A percentile compares a stretch with the other conserved stretches of the same genome.
These are phyloP conservation scores for Auricularia sp. DNA, from an alignment of 768 basidiomycete genomes.

Conservation along the genomic window DNA sequence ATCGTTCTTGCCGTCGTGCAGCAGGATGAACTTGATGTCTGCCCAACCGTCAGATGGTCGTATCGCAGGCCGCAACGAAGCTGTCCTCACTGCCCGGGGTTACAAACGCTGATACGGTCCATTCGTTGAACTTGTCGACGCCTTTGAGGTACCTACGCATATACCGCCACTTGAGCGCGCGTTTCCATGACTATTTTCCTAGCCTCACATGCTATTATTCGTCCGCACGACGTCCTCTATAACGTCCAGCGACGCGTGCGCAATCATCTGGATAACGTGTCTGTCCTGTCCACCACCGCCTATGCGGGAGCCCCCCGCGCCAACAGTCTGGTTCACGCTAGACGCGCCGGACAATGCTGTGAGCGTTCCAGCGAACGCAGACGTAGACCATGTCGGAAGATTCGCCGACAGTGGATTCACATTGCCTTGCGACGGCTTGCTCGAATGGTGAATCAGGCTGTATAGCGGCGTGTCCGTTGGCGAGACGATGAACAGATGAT, in stretches of 20 bases:
- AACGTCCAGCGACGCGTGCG: constrained; percentile 89
- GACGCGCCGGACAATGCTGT: constrained; percentile 82
- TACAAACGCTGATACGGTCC: constrained; percentile 94
- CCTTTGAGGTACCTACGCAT: constrained; percentile 79
- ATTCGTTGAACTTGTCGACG: constrained; percentile 97
- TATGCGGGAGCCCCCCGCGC: constrained; percentile 34
- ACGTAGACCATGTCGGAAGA: constrained; percentile 83
- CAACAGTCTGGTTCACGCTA: constrained; percentile 49
- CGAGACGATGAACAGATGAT: constrained; percentile 77
- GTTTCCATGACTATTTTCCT: background rate
- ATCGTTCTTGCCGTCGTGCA: constrained; percentile 95
- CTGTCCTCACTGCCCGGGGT: constrained; percentile 85
- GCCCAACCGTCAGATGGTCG: background rate
- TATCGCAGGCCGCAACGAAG: constrained; percentile 3
- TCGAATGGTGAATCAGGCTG: constrained; percentile 72
- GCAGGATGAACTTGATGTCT: constrained; percentile 93
- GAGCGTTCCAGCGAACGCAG: constrained; percentile 81
- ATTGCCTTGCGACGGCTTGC: constrained; percentile 51
- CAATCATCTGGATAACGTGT: constrained; percentile 98
- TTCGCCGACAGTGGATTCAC: constrained; percentile 70
- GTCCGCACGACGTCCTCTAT: constrained; percentile 88
- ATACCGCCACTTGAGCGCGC: no score
- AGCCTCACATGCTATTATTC: constrained; percentile 59
- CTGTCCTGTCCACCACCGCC: constrained; percentile 65
- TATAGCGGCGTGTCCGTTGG: constrained; percentile 84